Evolutionary conservation across 1,139 yeast genomes (phyloP).

Genomic region (Eremothecium cymbalariae): DNA sequence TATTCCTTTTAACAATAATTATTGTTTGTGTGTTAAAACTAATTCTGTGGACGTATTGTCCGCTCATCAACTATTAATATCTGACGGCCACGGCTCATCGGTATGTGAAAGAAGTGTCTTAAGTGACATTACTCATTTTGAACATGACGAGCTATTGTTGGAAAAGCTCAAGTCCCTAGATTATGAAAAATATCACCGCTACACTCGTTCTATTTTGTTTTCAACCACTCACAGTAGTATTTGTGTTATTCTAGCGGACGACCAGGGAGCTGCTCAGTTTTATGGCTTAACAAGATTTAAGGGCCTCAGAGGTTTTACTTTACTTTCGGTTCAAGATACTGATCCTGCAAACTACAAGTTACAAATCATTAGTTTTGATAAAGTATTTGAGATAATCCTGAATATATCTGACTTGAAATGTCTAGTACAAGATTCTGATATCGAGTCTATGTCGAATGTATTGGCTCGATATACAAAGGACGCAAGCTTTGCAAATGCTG

Average conservation of each 20-base stretch:
- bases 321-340: constrained; percentile 8
- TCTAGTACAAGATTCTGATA: constrained; percentile 9
- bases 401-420: constrained; percentile 11
- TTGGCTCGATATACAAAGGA: constrained; percentile 16
- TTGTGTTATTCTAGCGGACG: constrained; percentile 14
- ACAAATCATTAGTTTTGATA: constrained; percentile 21
- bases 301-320: constrained; percentile 19
- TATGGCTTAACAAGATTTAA: constrained; percentile 24
- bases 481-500: constrained; percentile 17
- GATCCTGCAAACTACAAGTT: constrained; percentile 12
- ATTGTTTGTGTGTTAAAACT: constrained; percentile 13
- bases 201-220: constrained; percentile 16
- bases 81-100: constrained; percentile 7
- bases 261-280: constrained; percentile 11
- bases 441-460: constrained; percentile 14
- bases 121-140: constrained; percentile 17
- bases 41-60: constrained; percentile 16
- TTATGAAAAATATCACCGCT: constrained; percentile 9
- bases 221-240: constrained; percentile 21
- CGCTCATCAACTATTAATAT: constrained; percentile 26
- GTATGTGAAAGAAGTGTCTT: constrained; percentile 10
- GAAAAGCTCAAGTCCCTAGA: constrained; percentile 12
- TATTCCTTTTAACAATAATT: constrained; percentile 18
- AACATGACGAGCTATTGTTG: constrained; percentile 16
- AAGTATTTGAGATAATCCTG: constrained; percentile 15